Evolutionary conservation across 2,329 filamentous ascomycete species (phyloP), one percentile per base, ranked within the genome.

Genomic region (Diaporthe velutina): DNA sequence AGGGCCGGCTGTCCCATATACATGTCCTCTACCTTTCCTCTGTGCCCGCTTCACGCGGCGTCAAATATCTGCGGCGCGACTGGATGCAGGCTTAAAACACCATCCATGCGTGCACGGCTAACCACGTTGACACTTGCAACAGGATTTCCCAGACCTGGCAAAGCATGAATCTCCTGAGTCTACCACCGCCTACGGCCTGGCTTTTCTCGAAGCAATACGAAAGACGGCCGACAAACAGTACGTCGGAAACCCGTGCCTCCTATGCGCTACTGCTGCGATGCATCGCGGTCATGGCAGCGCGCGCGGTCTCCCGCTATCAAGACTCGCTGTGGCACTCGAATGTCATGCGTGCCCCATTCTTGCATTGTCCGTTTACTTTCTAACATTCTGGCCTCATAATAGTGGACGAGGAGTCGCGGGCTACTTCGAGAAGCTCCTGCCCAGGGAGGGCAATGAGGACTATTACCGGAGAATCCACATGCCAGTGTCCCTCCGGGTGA

Each of bases 221-320:
- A 89, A 90, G 77, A 95, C 94, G 30, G 91, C 91, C 77, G 95
- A 97, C 83, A 97, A 97, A 86, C 94, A 90, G 94, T 96, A 88
- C 80, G 90, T 86, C 64, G 60, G 73, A 58, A 33, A 57, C 70
- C 60, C 38, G 19, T 70, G 30, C 40, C 54, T 28, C 48, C n/a
- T 58, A 71, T 52, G 71, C n/a, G 60, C 42, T 50, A 30, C 13
- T 42, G 48, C 33, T 42, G 38, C 57, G 60, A 35, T 72, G 28
- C 40, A 42, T 45, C 33, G 64, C 30, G 17, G 66, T 57, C 73
- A 60, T 70, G 42, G 68, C 55, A 70, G 33, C 48, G 48, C 71
- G 38, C 70, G 58, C 66, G 33, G 52, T 55, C 48, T 57, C 52
- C 71, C 72, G n/a, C 57, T n/a, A 42, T 9, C 58, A 35, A 55